Conservation (phyloP, 1,139 yeast species). For the Kluyveromyces marxianus region DNA sequence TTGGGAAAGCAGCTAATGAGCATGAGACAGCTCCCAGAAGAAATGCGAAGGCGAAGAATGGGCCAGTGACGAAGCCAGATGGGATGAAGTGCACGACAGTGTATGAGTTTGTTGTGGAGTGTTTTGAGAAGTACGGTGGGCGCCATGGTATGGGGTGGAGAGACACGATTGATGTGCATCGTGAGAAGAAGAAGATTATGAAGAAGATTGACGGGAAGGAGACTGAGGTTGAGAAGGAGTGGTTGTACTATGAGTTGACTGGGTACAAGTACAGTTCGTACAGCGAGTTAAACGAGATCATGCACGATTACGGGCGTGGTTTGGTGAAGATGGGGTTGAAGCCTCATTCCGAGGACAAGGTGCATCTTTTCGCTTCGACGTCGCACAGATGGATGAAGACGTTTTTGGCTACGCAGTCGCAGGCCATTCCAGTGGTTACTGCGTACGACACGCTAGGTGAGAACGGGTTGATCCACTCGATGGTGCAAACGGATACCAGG, state of each 20-base stretch:
- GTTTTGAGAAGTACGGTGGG: conserved; percentile 50
- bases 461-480: conserved; percentile 79
- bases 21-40: conserved; percentile 94
- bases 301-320: conserved; percentile 65
- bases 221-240: conserved; percentile 65
- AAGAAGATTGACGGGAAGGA: conserved; percentile 75
- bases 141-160: conserved; percentile 72
- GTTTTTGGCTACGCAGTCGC: conserved; percentile 69
- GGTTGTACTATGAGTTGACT: conserved; percentile 79
- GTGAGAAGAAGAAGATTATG: conserved; percentile 65
- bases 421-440: conserved; percentile 81
- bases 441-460: conserved; percentile 97
- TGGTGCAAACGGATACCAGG: conserved; percentile 68
- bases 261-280: conserved; percentile 62
- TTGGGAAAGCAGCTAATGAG: conserved; percentile 63
- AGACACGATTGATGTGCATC: conserved; percentile 61
- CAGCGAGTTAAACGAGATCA: conserved; percentile 44
- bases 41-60: conserved; percentile 53
- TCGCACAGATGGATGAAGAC: conserved; percentile 88
- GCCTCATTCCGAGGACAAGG: conserved; percentile 52
- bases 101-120: conserved; percentile 62
- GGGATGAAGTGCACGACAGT: conserved; percentile 59
- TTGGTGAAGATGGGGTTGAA: conserved; percentile 64
- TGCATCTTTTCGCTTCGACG: conserved; percentile 82
- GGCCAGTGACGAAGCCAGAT: conserved; percentile 45